Evolutionary conservation across 2,329 filamentous ascomycete species (phyloP).

Genomic region (Diaporthe capsici): DNA sequence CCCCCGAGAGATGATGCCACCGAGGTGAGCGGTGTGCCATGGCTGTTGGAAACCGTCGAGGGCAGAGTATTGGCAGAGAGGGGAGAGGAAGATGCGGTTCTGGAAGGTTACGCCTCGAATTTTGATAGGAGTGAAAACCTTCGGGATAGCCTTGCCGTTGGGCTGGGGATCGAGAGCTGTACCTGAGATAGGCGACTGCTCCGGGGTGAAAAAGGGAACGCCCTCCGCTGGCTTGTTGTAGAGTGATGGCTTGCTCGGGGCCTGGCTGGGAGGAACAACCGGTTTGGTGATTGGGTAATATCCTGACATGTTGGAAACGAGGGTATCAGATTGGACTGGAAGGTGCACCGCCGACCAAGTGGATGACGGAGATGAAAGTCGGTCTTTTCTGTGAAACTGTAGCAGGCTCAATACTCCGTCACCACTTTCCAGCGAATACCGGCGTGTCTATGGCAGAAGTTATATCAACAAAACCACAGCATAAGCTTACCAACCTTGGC

Average conservation of each 20-base stretch:
- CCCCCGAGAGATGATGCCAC: conserved; percentile 54
- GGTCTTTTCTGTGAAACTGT: not conserved
- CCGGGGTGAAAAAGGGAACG: conserved; percentile 60
- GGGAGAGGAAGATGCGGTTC: conserved; percentile 62
- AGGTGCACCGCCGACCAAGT: not conserved
- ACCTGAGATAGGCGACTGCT: conserved; percentile 55
- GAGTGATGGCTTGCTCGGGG: conserved; percentile 9
- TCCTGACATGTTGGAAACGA: conserved; percentile 20
- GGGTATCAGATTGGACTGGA: not conserved
- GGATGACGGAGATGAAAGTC: not conserved
- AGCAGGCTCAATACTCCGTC: not conserved
- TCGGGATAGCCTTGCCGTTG: conserved; percentile 51
- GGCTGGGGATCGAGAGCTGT: conserved; percentile 54
- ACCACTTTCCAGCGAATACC: not conserved
- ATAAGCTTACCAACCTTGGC: conserved; percentile 5
- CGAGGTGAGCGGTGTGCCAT: conserved; percentile 58
- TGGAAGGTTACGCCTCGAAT: conserved; percentile 59
- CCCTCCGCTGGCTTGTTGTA: conserved; percentile 48
- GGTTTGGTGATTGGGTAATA: conserved; percentile 37
- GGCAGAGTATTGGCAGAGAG: conserved; percentile 64
- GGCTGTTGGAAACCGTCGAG: conserved; percentile 57
- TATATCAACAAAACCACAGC: not conserved
- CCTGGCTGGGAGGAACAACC: conserved; percentile 36
- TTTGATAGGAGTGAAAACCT: conserved; percentile 60
- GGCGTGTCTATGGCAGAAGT: not conserved